phyloP scores from a whole-genome alignment of 139 green algal genomes.

The Yamagishiella unicocca region DNA sequence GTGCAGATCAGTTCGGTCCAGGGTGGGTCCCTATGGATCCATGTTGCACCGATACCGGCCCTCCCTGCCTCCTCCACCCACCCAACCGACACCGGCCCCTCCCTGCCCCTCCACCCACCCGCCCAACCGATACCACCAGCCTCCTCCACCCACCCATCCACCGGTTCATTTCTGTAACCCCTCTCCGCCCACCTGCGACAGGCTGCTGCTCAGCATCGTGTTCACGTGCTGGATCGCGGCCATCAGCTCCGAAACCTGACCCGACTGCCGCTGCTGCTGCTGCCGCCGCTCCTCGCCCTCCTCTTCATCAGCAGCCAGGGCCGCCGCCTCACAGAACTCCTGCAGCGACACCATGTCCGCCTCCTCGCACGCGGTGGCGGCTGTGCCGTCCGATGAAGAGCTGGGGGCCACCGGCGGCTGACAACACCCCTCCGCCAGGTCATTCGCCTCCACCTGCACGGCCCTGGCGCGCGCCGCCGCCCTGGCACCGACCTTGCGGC shows the following conservation, averaged over 20 bases:
- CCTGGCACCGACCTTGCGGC: not conserved
- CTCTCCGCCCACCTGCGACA: not conserved
- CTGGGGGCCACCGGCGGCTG: too few relatives aligned
- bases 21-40: too few relatives aligned
- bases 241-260: conserved; percentile 10
- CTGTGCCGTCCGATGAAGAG: not conserved
- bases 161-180: too few relatives aligned
- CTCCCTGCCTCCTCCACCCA: too few relatives aligned
- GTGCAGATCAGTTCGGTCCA: too few relatives aligned
- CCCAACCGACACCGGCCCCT: too few relatives aligned
- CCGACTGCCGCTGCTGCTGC: not conserved
- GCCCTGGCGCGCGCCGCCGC: not conserved
- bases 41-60: too few relatives aligned
- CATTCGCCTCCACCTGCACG: not conserved
- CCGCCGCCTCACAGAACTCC: too few relatives aligned
- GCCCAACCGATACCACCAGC: too few relatives aligned
- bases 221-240: conserved; percentile 7
- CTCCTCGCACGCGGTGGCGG: not conserved
- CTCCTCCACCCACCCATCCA: too few relatives aligned
- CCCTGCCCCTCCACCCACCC: too few relatives aligned
- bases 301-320: not conserved
- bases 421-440: too few relatives aligned
- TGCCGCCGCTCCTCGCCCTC: not conserved
- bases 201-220: conserved; percentile 11
- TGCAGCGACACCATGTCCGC: not conserved